Percentiles rank a stretch among this genome's conserved stretches.
These are phyloP conservation scores for Berberis vulgaris DNA, from an alignment of 164 flowering plant species.

Conservation along the genomic window DNA sequence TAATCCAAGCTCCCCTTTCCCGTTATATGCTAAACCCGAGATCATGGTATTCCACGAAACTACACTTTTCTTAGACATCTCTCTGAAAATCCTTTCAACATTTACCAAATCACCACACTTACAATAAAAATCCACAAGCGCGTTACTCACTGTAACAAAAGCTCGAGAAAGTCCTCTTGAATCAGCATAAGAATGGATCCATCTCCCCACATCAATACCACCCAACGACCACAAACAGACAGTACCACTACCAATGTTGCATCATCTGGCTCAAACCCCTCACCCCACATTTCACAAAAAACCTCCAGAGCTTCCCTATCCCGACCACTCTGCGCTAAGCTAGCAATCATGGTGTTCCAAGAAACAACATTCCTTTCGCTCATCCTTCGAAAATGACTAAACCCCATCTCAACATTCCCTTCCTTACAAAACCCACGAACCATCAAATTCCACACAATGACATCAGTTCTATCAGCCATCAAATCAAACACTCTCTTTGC, in stretches of 20 bases:
- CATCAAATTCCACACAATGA: slow-evolving; percentile 71
- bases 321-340: slow-evolving; percentile 41
- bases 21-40: slow-evolving; percentile 61
- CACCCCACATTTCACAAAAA: slow-evolving; percentile 47
- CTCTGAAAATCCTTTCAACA: slow-evolving; percentile 34
- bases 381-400: slow-evolving; percentile 52
- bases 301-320: slow-evolving; percentile 57
- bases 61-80: slow-evolving; percentile 54
- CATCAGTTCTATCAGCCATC: slow-evolving; percentile 51
- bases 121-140: slow-evolving; percentile 57
- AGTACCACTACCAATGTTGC: slow-evolving; percentile 55
- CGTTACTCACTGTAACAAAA: slow-evolving; percentile 46
- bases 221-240: slow-evolving; percentile 76
- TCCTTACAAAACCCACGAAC: slow-evolving; percentile 57
- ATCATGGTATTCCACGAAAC: slow-evolving; percentile 80
- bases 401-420: slow-evolving; percentile 54
- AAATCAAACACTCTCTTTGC: slow-evolving; percentile 60
- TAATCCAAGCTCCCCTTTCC: slow-evolving; percentile 50
- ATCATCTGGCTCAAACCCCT: slow-evolving; percentile 60
- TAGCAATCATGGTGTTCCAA: slow-evolving; percentile 72
- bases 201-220: slow-evolving; percentile 39
- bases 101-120: slow-evolving; percentile 55
- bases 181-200: slow-evolving; percentile 46
- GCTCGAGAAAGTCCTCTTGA: slow-evolving; percentile 31
- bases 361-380: slow-evolving; percentile 47